A percentile compares a stretch with the other conserved stretches of the same genome.
phyloP scores from a whole-genome alignment of 2,329 filamentous ascomycete genomes.

The Calonectria hawksworthii region DNA sequence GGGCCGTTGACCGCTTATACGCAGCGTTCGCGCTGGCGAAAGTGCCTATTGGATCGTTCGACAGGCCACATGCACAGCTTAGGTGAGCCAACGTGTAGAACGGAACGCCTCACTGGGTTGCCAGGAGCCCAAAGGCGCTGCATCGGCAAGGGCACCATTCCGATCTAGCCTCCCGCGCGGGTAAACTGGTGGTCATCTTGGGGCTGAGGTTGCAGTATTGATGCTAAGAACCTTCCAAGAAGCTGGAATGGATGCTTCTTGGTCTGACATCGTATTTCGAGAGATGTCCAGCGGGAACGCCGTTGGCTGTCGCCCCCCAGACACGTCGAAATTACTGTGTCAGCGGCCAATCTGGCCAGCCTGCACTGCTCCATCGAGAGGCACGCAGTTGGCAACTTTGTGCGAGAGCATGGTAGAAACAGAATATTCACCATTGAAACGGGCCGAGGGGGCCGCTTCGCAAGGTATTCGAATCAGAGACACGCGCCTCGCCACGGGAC shows the following conservation, averaged over 20 bases:
- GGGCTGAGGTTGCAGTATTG: background rate
- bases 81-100: conserved; percentile 15
- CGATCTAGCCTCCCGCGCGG: background rate
- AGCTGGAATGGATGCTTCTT: background rate
- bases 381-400: background rate
- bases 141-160: background rate
- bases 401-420: background rate
- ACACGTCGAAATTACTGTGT: background rate
- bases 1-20: background rate
- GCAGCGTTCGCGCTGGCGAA: background rate
- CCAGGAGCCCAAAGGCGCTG: background rate
- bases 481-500: background rate
- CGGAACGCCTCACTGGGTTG: background rate
- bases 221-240: background rate
- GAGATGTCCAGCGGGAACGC: background rate
- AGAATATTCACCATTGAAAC: background rate
- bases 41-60: background rate
- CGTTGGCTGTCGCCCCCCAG: background rate
- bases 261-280: background rate
- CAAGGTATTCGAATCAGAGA: background rate
- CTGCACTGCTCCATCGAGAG: background rate
- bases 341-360: background rate
- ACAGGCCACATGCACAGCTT: conserved; percentile 6
- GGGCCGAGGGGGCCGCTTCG: background rate
- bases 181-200: background rate